Evolutionary conservation across 1,284 basidiomycete genomes (phyloP), one percentile per base, ranked within the genome.

Genomic region (Ustilago xerochloae): DNA sequence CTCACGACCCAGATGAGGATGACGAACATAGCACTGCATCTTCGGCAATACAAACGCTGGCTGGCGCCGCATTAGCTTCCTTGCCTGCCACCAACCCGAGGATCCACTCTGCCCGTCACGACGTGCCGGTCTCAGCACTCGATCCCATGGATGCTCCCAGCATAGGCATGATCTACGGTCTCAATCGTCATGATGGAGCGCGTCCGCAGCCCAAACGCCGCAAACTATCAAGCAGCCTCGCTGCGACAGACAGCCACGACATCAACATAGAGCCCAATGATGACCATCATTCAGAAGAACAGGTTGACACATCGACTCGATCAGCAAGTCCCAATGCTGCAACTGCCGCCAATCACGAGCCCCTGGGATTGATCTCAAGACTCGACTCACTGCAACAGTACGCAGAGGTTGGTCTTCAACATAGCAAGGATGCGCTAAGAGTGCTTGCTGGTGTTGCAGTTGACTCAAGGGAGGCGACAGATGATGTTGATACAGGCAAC

Each of bases 161-260:
- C 49, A 74, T 74, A 18, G 71, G 66, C 22, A 74, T 74, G 71
- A 69, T 74, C 58, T 74, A 74, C 8, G 71, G 71, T 7, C 62
- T 74, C 36, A 73, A 73, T 41, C 64, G 61, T 6, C 63, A 64
- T 38, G 63, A 66, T 33, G 55, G 45, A 1, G 20, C 43, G 12
- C 57, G 26, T 20, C 18, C 24, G 16, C 57, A 61, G 5, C 41
- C 24, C 38, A 73, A 67, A 36, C 61, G 66, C 3, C 50, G 66
- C 29, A 69, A 53, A 36, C 26, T 60, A 6, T 63, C 66, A 15
- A 62, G 32, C 30, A 46, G 63, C 7, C 7, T 18, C 18, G 35
- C 24, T 0, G 16, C 55, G 7, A 18, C 39, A 4, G 45, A 33
- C 24, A 33, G 43, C 30, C 15, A 26, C 22, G 51, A 53, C 6